Base-by-base conservation (phyloP, 495 filamentous ascomycete species). In the Cenococcum geophilum region DNA sequence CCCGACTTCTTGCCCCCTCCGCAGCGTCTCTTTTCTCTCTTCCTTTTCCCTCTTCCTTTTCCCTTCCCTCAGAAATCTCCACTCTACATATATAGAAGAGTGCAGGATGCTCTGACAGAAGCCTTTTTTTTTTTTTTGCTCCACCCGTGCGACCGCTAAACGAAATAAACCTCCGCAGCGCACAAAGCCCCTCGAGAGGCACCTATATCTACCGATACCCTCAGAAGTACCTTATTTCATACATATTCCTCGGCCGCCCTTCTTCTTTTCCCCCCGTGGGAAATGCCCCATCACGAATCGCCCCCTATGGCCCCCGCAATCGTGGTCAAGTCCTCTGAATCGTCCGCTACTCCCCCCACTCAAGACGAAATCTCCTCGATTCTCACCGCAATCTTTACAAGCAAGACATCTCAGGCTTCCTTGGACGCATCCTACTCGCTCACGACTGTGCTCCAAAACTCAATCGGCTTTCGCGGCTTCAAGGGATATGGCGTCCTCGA, bases 381-480 rank as follows among this genome's bases (percentile, higher is more conserved):
- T 23, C 79, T 96, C 70, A 77, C 85, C 64, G 85, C 80, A 40
- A 82, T 93, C 64, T 92, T 96, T 78, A 83, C 74, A 35, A 84
- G 91, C 35, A 84, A 91, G 66, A 87, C 87, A 1, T 96, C 93
- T 5, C 85, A 90, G 68, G 83, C 84, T 61, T 95, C 92, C 4
- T 83, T 98, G 57, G 91, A 96, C 72, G 89, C 86, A 68, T 78
- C 88, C 48, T 96, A 97, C 70, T 84, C 83, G 14, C 79, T 98
- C 51, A 86, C 89, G 70, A 87, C 90, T 67, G 73, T 92, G 6
- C 76, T 97, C 10, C 77, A 91, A 57, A 85, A 88, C 70, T 87
- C 87, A 22, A 83, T 90, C 65, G 91, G 90, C 58, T 86, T 83
- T 71, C 82, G 83, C 11, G 91, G 89, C 37, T 81, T 97, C 58